Evolutionary conservation across 495 filamentous ascomycete species (phyloP), one percentile per base, ranked within the genome.

Genomic region (Penicillium cataractarum): DNA sequence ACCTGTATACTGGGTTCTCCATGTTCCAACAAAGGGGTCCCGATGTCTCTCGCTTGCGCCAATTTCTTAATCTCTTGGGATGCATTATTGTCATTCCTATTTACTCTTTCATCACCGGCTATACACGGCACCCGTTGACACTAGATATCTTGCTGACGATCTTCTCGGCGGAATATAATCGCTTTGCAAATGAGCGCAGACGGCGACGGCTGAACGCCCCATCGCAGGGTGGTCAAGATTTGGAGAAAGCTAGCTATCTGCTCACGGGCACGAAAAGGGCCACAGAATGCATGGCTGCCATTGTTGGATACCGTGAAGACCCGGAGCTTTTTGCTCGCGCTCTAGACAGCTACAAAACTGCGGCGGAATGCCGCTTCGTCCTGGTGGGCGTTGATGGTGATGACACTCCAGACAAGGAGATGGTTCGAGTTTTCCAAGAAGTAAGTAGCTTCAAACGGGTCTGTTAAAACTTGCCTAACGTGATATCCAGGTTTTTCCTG

Each of bases 241-340:
- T 44, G 1, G 62, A 72, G 29, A 72, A 70, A 31, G 64, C 62
- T 21, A 57, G 55, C 37, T 15, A 29, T 33, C 3, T 55, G 4
- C 37, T 61, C 12, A 12, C 35, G 0, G 56, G n/a, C 32, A 4
- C 33, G 15, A 52, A 60, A 7, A 31, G 29, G 7, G 60, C 57
- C 2, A 60, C 63, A 19, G 66, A 70, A 33, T 73, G 70, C 33
- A 66, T 76, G 65, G 71, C 73, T 6, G 68, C 66, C 0, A 67
- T 76, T 55, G 73, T 76, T 5, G 73, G 73, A 19, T 76, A 76
- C 59, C 73, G 73, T 26, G 73, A 76, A 61, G 71, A 76, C 29
- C 71, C 71, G 13, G 64, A 65, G 13, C 56, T 76, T 6, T 76
- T 71, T 56, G 55, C 57, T 31, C 66, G 70, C 17, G 71, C 71